Evolutionary conservation across 148 eudicot species (phyloP).

Genomic region (Spergularia marina): DNA sequence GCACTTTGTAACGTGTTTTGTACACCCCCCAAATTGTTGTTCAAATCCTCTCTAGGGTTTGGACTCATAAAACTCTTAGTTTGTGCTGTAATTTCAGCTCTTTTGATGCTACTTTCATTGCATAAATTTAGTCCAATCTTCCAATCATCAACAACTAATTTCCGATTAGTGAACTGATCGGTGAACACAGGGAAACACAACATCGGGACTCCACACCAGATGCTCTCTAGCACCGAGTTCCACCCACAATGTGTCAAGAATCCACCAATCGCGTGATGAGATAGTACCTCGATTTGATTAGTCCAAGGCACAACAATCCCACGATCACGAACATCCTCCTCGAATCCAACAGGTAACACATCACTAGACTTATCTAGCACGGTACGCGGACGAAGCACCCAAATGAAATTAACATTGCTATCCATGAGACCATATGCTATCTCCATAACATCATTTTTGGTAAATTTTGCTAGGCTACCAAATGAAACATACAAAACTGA

Average conservation of each 20-base stretch:
- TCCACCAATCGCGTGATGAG: constrained; percentile 51
- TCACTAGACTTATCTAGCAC: constrained; percentile 19
- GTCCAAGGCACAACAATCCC: constrained; percentile 67
- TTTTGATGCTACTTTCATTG: constrained; percentile 20
- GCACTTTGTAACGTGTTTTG: constrained; percentile 37
- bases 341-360: constrained; percentile 42
- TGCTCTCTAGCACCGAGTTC: constrained; percentile 70
- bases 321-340: constrained; percentile 35
- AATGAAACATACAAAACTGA: constrained; percentile 72
- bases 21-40: constrained; percentile 23
- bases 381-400: constrained; percentile 58
- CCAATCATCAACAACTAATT: constrained; percentile 73
- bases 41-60: constrained; percentile 19
- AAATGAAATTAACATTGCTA: constrained; percentile 49
- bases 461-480: constrained; percentile 63
- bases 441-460: constrained; percentile 38
- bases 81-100: constrained; percentile 35
- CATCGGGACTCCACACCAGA: constrained; percentile 57
- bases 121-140: constrained; percentile 57
- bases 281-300: constrained; percentile 43
- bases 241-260: constrained; percentile 77
- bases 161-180: constrained; percentile 71
- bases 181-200: constrained; percentile 60
- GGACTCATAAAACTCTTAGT: constrained; percentile 44
- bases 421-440: constrained; percentile 55